phyloP scores from a whole-genome alignment of 208 protist genomes.

The Acanthamoeba sp. region DNA sequence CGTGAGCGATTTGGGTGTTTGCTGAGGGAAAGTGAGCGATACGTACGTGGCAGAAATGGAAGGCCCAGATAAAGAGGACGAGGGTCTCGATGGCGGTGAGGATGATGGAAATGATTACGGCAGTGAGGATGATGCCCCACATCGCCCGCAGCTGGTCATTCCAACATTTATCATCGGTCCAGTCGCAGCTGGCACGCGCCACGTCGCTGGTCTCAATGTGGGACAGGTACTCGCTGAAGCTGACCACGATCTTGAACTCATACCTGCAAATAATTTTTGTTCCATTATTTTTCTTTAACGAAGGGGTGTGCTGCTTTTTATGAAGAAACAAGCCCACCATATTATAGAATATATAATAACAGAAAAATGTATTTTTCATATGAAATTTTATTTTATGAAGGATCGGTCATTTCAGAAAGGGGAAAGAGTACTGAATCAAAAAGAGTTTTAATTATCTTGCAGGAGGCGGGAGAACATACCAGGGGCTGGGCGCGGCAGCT shows the following conservation, averaged over 20 bases:
- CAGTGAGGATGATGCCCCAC: background rate
- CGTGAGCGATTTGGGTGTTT: background rate
- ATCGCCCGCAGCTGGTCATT: background rate
- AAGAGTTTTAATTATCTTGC: too few relatives aligned
- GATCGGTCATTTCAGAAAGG: too few relatives aligned
- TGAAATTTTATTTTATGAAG: too few relatives aligned
- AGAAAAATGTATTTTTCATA: too few relatives aligned
- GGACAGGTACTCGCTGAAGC: background rate
- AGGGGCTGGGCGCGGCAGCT: background rate
- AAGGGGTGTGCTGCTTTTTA: too few relatives aligned
- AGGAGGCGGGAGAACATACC: background rate
- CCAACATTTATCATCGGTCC: background rate
- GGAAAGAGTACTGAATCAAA: too few relatives aligned
- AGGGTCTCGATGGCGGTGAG: conserved; percentile 27
- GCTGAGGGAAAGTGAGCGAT: background rate
- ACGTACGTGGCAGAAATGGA: conserved; percentile 22
- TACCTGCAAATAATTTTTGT: too few relatives aligned
- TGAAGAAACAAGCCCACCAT: too few relatives aligned
- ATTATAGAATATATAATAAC: too few relatives aligned
- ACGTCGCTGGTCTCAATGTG: background rate
- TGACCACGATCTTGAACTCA: background rate
- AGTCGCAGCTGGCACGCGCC: background rate
- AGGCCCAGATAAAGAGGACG: background rate
- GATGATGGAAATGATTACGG: conserved; percentile 25
- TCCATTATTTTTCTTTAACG: too few relatives aligned